These are phyloP conservation scores for Ajuga reptans DNA, from an alignment of 305 asterid genomes.

Conservation along the genomic window DNA sequence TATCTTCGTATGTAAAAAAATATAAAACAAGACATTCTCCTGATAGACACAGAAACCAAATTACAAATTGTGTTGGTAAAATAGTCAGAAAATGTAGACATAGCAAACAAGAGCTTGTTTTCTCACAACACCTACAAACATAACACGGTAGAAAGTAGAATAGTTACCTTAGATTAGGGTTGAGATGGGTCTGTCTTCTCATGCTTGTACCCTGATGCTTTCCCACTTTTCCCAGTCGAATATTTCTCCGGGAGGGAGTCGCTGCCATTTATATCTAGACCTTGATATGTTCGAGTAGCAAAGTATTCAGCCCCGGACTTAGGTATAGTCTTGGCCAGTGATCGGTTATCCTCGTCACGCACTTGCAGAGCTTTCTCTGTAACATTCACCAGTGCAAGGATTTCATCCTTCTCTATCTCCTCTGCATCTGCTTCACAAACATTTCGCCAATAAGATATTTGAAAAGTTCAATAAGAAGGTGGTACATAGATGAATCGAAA, in stretches of 20 bases:
- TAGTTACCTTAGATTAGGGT: not conserved
- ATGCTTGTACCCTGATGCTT: constrained; percentile 69
- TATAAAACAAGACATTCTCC: too few species aligned
- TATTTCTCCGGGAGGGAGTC: constrained; percentile 37
- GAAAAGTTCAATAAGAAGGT: not conserved
- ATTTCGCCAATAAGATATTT: not conserved
- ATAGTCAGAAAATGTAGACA: not conserved
- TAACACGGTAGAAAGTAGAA: too few species aligned
- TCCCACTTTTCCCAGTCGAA: constrained; percentile 71
- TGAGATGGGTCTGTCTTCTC: constrained; percentile 30
- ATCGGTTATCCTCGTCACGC: constrained; percentile 37
- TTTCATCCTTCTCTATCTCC: constrained; percentile 50
- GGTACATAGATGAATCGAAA: not conserved
- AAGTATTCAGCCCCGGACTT: constrained; percentile 82
- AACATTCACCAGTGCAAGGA: constrained; percentile 53
- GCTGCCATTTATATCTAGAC: constrained; percentile 51
- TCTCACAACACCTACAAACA: too few species aligned
- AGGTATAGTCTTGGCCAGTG: constrained; percentile 34
- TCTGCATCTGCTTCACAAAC: constrained; percentile 32
- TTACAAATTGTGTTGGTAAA: too few species aligned
- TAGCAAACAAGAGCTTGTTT: not conserved
- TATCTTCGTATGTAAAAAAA: too few species aligned
- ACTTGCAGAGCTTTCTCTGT: constrained; percentile 72
- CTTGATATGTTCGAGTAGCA: constrained; percentile 69
- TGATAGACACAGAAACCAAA: too few species aligned